Evolutionary conservation across 306 rosid genomes (phyloP).

Genomic region (Ziziphus jujuba): DNA sequence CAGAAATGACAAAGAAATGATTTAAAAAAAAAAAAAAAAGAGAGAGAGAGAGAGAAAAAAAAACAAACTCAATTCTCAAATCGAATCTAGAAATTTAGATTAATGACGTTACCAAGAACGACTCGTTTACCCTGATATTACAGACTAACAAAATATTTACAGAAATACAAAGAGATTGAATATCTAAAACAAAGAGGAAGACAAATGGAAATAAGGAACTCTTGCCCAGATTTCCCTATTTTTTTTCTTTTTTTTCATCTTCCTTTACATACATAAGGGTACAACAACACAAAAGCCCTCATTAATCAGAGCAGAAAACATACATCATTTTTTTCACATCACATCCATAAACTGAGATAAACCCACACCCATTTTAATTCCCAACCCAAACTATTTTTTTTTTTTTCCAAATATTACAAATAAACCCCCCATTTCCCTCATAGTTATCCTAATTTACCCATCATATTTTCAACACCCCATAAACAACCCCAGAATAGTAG

Average conservation of each 20-base stretch:
- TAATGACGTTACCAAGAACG: too few species aligned
- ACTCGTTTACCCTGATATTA: not conserved
- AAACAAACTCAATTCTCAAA: too few species aligned
- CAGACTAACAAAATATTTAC: not conserved
- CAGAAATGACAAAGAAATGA: too few species aligned
- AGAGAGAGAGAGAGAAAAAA: too few species aligned
- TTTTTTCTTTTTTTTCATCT: slow-evolving; percentile 24
- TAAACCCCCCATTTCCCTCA: slow-evolving; percentile 31
- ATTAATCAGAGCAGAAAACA: slow-evolving; percentile 30
- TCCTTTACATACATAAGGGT: slow-evolving; percentile 43
- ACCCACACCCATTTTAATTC: not conserved
- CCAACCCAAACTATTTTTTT: slow-evolving; percentile 6
- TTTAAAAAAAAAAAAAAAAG: too few species aligned
- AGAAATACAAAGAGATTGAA: not conserved
- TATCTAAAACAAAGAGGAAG: not conserved
- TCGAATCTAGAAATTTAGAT: too few species aligned
- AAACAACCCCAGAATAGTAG: slow-evolving; percentile 6
- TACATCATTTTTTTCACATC: slow-evolving; percentile 1
- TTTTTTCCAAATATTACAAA: slow-evolving; percentile 25
- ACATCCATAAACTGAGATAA: slow-evolving; percentile 2
- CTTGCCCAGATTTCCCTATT: slow-evolving; percentile 29
- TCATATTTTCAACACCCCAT: too few species aligned
- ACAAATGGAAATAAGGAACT: not conserved
- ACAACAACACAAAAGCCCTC: slow-evolving; percentile 4
- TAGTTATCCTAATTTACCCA: slow-evolving; percentile 31